Base-by-base conservation (phyloP, 2,329 filamentous ascomycete genomes). In the Berkeleyomyces rouxiae region DNA sequence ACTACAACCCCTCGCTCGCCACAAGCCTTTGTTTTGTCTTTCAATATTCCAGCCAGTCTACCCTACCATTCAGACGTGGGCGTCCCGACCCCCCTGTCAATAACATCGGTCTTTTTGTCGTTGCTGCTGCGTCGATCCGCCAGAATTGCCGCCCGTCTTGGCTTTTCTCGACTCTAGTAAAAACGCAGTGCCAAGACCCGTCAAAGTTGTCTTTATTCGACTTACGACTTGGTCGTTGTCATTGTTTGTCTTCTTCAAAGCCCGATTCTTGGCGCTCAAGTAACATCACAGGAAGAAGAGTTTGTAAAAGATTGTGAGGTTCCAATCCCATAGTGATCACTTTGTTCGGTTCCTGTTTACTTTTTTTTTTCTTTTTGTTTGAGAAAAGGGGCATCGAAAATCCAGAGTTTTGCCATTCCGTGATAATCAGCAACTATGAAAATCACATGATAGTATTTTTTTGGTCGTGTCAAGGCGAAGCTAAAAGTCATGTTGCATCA, bases 321-420 rank as follows among this genome's bases (percentile, higher is more conserved):
- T 46, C 58, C 42, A 60, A 60, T 47, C 58, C 58, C 42, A 60
- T 60, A 11, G 58, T 47, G 23, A 36, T 47, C 42, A 47, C 33
- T 46, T 42, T n/a, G 33, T 58, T 58, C 39, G 37, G n/a, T 40
- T 13, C 5, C 39, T 39, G 37, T 55, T 39, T 11, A 39, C 37
- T 55, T 55, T 51, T 49, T 61, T 51, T 37, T 37, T 33, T 16
- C 16, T 42, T 42, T 42, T 11, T 40, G 37, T 53, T 51, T 55
- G 7, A 16, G 23, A n/a, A 37, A 43, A 40, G 43, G 13, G 13
- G n/a, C 58, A 33, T 31, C 57, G 23, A 59, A 59, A 7, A 13
- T 13, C 39, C 40, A 23, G 31, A n/a, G 6, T 23, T 0, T 49
- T 9, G n/a, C 10, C 10, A n/a, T 16, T 36, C 49, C 13, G 49